Evolutionary conservation across 192 early-diverging fungal genomes (phyloP), one percentile per base, ranked within the genome.

Genomic region (Chytriomyces sp.): DNA sequence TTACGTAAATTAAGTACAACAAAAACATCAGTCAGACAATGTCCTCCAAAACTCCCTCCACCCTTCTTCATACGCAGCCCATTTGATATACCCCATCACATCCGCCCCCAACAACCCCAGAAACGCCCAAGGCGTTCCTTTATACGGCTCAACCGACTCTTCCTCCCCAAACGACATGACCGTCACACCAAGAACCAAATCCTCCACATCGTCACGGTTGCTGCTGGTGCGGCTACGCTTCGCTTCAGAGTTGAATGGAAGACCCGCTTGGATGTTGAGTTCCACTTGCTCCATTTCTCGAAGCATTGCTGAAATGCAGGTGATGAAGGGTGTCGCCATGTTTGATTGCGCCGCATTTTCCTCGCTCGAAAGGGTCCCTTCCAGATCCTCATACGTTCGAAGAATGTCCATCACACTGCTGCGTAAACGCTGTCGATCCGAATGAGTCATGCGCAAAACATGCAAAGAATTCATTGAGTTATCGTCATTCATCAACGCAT

Each of bases 31-130:
- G 20, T 20, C 53, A 57, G 11, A 1, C 11, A 57, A 57, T 57
- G 11, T 11, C 18, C 45, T 13, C 69, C 69, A 71, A 71, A 71
- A 71, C 50, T 20, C 9, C 11, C 50, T 13, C 69, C 69, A 71
- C 7, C 10, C 20, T 18, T 50, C 69, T 71, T 71, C 69, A n/a
- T 50, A 23, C 7, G n/a, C 10, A 6, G 35, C 43, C 20, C 20
- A 71, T 11, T 20, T 57, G 53, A 18, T 57, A 11, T 20, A 57
- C 53, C 11, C 20, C 53, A 57, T 57, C 9, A 71, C 69, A 18
- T 50, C 57, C 13, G 20, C 49, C 8, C 69, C 69, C 46, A 71
- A 53, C 23, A 71, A 43, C 26, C 50, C 48, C 5, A 57, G 26
- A 57, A 53, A 71, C 13, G 9, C n/a, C 69, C 69, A 71, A 11